These are phyloP conservation scores for Aspergillus candidus DNA, from an alignment of 2,329 filamentous ascomycete species.

Conservation along the genomic window DNA sequence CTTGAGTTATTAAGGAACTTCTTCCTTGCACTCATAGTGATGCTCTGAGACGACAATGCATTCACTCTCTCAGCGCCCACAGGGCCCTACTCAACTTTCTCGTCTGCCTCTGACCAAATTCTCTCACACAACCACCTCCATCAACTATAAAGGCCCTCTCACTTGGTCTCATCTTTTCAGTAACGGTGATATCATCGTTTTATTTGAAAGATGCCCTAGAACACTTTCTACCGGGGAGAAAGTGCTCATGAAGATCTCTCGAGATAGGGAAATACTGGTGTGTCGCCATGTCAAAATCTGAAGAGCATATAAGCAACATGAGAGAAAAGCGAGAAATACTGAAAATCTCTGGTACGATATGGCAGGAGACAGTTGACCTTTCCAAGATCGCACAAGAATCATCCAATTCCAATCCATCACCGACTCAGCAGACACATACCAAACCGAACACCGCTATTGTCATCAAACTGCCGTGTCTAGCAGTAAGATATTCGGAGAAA, in stretches of 20 bases:
- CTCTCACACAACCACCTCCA: slow-evolving; percentile 38
- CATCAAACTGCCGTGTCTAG: slow-evolving; percentile 41
- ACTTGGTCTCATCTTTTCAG: slow-evolving; percentile 41
- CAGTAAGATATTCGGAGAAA: slow-evolving; percentile 37
- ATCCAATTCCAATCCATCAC: slow-evolving; percentile 9
- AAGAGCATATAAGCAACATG: not conserved
- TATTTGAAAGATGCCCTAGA: slow-evolving; percentile 28
- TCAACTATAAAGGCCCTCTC: slow-evolving; percentile 34
- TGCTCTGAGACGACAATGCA: slow-evolving; percentile 7
- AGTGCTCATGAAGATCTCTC: slow-evolving; percentile 30
- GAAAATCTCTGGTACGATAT: not conserved
- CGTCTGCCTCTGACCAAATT: slow-evolving; percentile 37
- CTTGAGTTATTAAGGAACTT: no score
- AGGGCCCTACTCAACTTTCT: slow-evolving; percentile 11
- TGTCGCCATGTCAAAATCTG: not conserved
- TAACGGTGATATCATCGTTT: slow-evolving; percentile 28
- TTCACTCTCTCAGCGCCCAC: slow-evolving; percentile 5
- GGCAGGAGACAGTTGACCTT: slow-evolving; percentile 40
- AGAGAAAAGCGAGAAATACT: slow-evolving; percentile 1
- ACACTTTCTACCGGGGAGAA: slow-evolving; percentile 3
- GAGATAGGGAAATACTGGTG: slow-evolving; percentile 35
- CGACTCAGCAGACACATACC: slow-evolving; percentile 12
- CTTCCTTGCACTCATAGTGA: no score
- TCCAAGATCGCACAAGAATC: slow-evolving; percentile 26
- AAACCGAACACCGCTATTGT: slow-evolving; percentile 36